Base-by-base conservation (phyloP, 495 filamentous ascomycete genomes). In the Neurospora africana region DNA sequence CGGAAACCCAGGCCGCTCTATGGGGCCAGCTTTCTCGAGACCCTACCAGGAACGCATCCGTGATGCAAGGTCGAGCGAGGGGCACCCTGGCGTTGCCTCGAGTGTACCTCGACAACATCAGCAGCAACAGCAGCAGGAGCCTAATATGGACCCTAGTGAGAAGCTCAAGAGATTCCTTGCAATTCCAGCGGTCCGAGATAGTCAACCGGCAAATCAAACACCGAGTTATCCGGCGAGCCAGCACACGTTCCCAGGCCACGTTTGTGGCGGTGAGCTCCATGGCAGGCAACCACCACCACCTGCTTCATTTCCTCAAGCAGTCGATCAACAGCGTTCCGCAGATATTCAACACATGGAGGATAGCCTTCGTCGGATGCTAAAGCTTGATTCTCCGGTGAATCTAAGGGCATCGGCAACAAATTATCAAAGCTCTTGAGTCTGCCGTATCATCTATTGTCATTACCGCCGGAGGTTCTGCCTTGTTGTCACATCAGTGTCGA, bases 31-130 rank as follows among this genome's bases (percentile, higher is more conserved):
- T 4, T 91, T 92, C 78, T 90, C 90, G 1, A 88, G 88, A 0
- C 89, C 90, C 1, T 92, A 89, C 70, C 83, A 87, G 27, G 87
- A 91, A 70, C 86, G 89, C 38, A 89, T 91, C 79, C 85, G 87
- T 71, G 88, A 87, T 19, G 82, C 89, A 15, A 81, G 79, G 5
- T 78, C 76, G 11, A 74, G 19, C 38, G 76, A 77, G 13, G 78
- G 73, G 68, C 77, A 77, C 65, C 27, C 73, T 41, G 35, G 33
- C 68, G 8, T 36, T 15, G 6, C 38, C 47, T 35, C 67, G 39
- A 41, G n/a, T 40, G 39, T 30, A 10, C 27, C 27, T 35, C 72
- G 69, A 43, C 68, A 71, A 58, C 23, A 36, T 4, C 40, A 35
- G n/a, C 67, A 39, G 30, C 73, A 76, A n/a, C 73, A 75, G 41